A percentile compares a stretch with the other conserved stretches of the same genome.
phyloP scores from a whole-genome alignment of 2,329 filamentous ascomycete genomes.

The Cytospora chrysosperma region DNA sequence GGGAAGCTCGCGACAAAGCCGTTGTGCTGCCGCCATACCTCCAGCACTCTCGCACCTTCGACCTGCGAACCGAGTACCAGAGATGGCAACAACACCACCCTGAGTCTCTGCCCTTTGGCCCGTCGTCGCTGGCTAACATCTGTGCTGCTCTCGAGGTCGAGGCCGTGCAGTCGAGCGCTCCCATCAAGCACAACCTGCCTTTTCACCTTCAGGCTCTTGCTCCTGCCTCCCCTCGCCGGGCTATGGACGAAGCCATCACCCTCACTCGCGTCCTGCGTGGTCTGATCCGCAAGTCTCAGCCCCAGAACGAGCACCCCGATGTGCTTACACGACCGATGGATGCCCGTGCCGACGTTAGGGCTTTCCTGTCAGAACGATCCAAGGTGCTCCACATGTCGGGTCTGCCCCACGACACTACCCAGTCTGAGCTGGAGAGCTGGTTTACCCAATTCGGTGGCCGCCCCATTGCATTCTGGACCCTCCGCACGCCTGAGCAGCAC shows the following conservation, averaged over 20 bases:
- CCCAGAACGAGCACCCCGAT: slow-evolving; percentile 88
- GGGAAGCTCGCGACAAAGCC: slow-evolving; percentile 96
- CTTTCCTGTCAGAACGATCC: slow-evolving; percentile 92
- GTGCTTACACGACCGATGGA: slow-evolving; percentile 95
- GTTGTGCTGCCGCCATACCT: slow-evolving; percentile 95
- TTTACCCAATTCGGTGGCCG: slow-evolving; percentile 98
- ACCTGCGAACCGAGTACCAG: slow-evolving; percentile 95
- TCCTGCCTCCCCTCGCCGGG: slow-evolving; percentile 89
- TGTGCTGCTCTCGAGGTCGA: slow-evolving; percentile 98
- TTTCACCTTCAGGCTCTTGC: slow-evolving; percentile 97
- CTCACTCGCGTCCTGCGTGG: slow-evolving; percentile 89
- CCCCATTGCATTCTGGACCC: slow-evolving; percentile 98
- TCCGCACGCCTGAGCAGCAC: slow-evolving; percentile 96
- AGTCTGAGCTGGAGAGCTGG: slow-evolving; percentile 98
- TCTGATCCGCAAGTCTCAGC: slow-evolving; percentile 93
- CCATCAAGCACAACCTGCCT: slow-evolving; percentile 97
- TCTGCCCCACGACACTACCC: slow-evolving; percentile 94
- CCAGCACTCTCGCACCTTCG: slow-evolving; percentile 96
- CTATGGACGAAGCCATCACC: slow-evolving; percentile 97
- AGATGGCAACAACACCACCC: slow-evolving; percentile 98
- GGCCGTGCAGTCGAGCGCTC: slow-evolving; percentile 93
- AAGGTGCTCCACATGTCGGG: slow-evolving; percentile 99
- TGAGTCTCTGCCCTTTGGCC: slow-evolving; percentile 93
- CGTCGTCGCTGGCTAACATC: slow-evolving; percentile 94
- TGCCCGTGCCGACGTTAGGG: slow-evolving; percentile 90